phyloP scores from a whole-genome alignment of 2,329 filamentous ascomycete genomes.

The Ilyonectria sp. region DNA sequence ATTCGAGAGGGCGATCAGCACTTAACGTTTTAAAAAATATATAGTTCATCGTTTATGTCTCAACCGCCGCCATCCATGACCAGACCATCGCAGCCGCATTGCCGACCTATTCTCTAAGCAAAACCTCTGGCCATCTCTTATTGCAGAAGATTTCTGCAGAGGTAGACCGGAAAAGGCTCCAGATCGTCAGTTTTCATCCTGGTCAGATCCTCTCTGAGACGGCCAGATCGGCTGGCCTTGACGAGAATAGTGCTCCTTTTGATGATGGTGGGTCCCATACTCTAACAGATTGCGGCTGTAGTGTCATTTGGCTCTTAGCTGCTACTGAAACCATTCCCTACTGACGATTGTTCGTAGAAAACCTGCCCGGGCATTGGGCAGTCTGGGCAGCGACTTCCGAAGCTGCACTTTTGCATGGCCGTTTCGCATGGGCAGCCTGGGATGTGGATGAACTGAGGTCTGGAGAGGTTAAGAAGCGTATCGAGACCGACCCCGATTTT shows the following conservation, averaged over 20 bases:
- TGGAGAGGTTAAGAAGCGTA: background rate
- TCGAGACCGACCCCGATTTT: background rate
- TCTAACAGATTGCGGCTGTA: background rate
- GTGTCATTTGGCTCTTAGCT: background rate
- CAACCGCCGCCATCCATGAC: background rate
- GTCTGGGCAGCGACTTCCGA: background rate
- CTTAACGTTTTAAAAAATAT: too few relatives aligned
- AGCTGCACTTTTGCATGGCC: background rate
- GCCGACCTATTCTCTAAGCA: background rate
- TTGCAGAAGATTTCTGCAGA: background rate
- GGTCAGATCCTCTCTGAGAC: background rate
- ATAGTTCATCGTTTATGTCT: slow-evolving; percentile 4
- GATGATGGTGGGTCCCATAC: background rate
- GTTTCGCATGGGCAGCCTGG: background rate
- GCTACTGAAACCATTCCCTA: background rate
- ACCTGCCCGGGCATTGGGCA: background rate
- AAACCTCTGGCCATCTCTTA: background rate
- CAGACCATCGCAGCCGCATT: background rate
- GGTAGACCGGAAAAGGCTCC: background rate
- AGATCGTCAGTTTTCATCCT: background rate
- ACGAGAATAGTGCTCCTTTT: background rate
- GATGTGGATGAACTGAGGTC: background rate
- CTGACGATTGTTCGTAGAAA: background rate
- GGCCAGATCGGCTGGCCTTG: background rate
- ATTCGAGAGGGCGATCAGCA: background rate